Base-by-base conservation (phyloP, 108 stramenopile species). In the Schizochytrium sp. region DNA sequence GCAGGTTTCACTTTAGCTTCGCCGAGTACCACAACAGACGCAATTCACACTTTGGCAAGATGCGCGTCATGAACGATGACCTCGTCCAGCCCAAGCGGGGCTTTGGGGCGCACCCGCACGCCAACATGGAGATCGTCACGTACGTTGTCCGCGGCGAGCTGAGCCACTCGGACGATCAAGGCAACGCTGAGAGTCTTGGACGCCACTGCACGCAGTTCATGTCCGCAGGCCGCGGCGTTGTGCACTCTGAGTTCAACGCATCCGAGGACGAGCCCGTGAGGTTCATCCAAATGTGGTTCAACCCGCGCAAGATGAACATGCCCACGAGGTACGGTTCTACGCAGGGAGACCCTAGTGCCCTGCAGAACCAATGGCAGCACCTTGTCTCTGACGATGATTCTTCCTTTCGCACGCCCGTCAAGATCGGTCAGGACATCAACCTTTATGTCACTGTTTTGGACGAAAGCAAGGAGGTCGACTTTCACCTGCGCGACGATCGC, bases 261-360 rank as follows among this genome's bases (percentile, higher is more conserved):
- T 88, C 92, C 51, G 94, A 92, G 41, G 91, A 25, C 43, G 44
- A 88, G 76, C 95, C 94, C 3, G 87, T 96, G 58, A 72, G 95
- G 29, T 96, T 96, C 90, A 95, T 96, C 71, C 95, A 96, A 88
- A 95, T 94, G 53, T 96, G 96, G 96, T 94, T 96, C 72, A 87
- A 91, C 5, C 95, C 95, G 8, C 72, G 91, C 53, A 51, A 57
- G 43, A 60, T 43, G 55, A 95, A 94, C 10, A 88, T 96, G 28
- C 58, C 69, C n/a, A 95, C 95, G 2, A 92, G 91, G 60, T 96
- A 96, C 90, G 96, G 95, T 44, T 94, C 94, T 5, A 88, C 71
- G 72, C 59, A 87, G 58, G 91, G 90, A n/a, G 60, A 48, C 44
- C 53, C 58, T 14, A 57, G 12, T 6, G 72, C 28, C 5, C 88